Conservation (phyloP, 805 yeast species). For the Saccharomycopsis sp. region DNA sequence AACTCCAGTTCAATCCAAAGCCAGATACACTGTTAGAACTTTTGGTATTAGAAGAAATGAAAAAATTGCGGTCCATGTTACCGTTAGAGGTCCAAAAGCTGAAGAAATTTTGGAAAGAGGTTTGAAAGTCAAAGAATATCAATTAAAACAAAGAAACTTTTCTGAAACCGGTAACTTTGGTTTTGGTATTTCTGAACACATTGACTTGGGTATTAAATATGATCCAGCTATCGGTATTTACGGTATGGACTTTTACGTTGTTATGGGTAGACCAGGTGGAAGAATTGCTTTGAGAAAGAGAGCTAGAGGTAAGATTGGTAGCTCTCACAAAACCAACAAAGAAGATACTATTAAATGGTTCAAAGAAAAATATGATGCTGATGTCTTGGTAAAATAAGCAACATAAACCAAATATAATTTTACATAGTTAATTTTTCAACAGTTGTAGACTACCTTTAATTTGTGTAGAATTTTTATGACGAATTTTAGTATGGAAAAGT, state of each 20-base stretch:
- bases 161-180: constrained; percentile 99
- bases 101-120: constrained; percentile 99
- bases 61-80: constrained; percentile 98
- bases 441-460: too few species aligned
- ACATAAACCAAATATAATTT: too few species aligned
- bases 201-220: constrained; percentile 99
- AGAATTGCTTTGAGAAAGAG: constrained; percentile 99
- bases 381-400: constrained; percentile 77
- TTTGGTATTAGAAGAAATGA: constrained; percentile 99
- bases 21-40: constrained; percentile 99
- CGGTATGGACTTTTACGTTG: constrained; percentile 99
- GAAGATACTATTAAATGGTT: constrained; percentile 97
- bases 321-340: constrained; percentile 84
- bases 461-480: too few species aligned
- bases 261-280: constrained; percentile 98
- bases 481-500: too few species aligned
- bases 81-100: constrained; percentile 99
- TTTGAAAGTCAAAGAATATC: constrained; percentile 99
- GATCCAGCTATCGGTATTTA: constrained; percentile 99
- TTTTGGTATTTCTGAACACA: constrained; percentile 99
- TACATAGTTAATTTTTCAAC: too few species aligned
- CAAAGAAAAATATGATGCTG: constrained; percentile 99
- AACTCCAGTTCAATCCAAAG: constrained; percentile 99
- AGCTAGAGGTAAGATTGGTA: constrained; percentile 81
- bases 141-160: constrained; percentile 90